phyloP scores from a whole-genome alignment of 2,329 filamentous ascomycete species.

The Didymella exigua region DNA sequence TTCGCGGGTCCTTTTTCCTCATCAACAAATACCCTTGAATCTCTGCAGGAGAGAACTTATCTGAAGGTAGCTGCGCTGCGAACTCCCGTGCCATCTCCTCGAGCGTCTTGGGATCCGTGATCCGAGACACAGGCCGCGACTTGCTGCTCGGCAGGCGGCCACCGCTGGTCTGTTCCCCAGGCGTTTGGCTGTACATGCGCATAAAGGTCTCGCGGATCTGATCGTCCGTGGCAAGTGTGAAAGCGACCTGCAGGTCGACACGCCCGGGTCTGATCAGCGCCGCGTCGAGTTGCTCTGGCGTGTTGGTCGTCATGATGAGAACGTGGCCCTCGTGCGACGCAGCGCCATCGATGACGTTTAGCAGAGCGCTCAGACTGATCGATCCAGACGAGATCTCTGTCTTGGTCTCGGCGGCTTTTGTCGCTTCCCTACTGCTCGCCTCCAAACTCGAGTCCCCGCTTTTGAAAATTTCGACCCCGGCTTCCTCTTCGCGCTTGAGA shows the following conservation, averaged over 20 bases:
- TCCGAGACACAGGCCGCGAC: background rate
- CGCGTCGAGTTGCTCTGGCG: conserved; percentile 72
- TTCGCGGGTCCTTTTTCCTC: conserved; percentile 56
- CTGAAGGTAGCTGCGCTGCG: conserved; percentile 53
- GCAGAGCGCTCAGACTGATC: conserved; percentile 76
- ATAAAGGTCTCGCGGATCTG: conserved; percentile 53
- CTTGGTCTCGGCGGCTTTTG: background rate
- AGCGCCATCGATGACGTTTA: conserved; percentile 84
- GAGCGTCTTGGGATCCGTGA: background rate
- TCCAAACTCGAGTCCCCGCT: background rate
- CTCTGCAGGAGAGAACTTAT: conserved; percentile 58
- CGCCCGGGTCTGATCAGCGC: conserved; percentile 76
- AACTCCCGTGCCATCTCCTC: conserved; percentile 52
- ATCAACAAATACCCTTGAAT: conserved; percentile 60
- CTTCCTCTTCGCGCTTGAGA: conserved; percentile 41
- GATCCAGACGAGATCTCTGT: background rate
- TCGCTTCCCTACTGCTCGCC: background rate
- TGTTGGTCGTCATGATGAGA: conserved; percentile 83
- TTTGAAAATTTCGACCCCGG: background rate
- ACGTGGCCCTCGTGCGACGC: conserved; percentile 78
- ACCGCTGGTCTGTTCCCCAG: background rate
- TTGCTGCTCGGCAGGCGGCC: background rate
- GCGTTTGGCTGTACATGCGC: conserved; percentile 43
- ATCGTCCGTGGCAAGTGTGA: conserved; percentile 54
- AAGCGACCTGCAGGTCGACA: conserved; percentile 70